Evolutionary conservation across 1,139 yeast species (phyloP).

Genomic region (Saccharomyces hybrid): DNA sequence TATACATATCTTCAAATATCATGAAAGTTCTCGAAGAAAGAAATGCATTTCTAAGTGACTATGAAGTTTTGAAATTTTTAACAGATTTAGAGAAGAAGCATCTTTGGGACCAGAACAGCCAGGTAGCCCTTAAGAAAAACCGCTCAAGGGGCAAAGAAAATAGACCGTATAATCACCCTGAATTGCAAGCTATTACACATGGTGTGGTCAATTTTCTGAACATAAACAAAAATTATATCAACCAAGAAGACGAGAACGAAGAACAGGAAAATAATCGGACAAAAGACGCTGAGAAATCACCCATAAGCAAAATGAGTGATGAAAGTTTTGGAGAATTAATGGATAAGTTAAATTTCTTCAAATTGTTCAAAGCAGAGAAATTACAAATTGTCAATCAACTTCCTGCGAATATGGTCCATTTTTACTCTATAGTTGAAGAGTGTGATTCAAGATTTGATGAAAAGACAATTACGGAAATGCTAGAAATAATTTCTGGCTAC

Average conservation of each 20-base stretch:
- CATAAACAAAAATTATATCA: conserved; percentile 25
- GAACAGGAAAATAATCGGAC: conserved; percentile 7
- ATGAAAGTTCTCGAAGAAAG: conserved; percentile 30
- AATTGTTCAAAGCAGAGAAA: conserved; percentile 74
- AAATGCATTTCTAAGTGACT: conserved; percentile 32
- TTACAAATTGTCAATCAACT: conserved; percentile 74
- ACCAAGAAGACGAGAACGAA: conserved; percentile 16
- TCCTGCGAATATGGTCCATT: conserved; percentile 71
- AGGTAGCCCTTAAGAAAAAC: conserved; percentile 11
- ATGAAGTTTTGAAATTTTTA: conserved; percentile 30
- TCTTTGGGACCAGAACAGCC: conserved; percentile 31
- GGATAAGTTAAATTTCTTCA: conserved; percentile 43
- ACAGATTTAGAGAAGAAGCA: conserved; percentile 33
- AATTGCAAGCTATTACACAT: conserved; percentile 60
- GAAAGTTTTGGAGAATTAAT: conserved; percentile 50
- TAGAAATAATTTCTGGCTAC: conserved; percentile 12
- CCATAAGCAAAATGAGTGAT: conserved; percentile 24
- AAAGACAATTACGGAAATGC: conserved; percentile 48
- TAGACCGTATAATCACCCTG: conserved; percentile 34
- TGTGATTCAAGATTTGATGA: conserved; percentile 76
- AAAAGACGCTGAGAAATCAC: conserved; percentile 13
- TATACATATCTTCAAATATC: not conserved
- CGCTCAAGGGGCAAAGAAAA: conserved; percentile 32
- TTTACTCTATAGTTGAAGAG: conserved; percentile 79
- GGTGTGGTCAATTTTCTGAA: conserved; percentile 41